These are phyloP conservation scores for Mycena epipterygia DNA, from an alignment of 768 basidiomycete genomes.

Conservation along the genomic window DNA sequence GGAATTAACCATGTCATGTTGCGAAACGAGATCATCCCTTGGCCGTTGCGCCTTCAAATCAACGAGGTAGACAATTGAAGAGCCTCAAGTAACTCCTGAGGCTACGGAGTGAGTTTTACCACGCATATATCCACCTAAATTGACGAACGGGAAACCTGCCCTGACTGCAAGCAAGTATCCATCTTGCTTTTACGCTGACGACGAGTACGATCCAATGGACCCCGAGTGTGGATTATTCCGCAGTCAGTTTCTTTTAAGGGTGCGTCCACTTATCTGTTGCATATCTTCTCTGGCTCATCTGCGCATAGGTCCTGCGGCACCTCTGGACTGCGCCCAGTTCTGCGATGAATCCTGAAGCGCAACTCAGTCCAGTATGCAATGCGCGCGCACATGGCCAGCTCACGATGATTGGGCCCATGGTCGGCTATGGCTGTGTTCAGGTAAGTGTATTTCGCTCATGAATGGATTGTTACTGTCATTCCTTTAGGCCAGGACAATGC, in stretches of 20 bases:
- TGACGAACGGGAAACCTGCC: background rate
- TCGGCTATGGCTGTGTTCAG: background rate
- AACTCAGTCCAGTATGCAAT: background rate
- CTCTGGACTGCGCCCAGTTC: background rate
- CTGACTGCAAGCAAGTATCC: background rate
- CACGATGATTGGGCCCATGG: background rate
- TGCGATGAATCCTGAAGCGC: background rate
- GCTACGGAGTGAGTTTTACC: background rate
- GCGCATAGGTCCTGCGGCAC: background rate
- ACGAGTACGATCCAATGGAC: background rate
- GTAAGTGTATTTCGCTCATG: background rate
- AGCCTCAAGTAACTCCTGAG: background rate
- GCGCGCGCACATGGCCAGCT: background rate
- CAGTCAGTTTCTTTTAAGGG: background rate
- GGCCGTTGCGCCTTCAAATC: background rate
- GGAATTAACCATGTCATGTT: background rate
- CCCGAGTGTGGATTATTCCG: background rate
- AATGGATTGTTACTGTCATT: background rate
- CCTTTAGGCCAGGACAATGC: background rate
- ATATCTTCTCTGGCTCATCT: too few species aligned
- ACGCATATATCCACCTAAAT: background rate
- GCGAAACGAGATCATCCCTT: background rate
- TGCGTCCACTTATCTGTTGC: background rate
- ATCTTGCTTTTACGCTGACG: constrained; percentile 9
- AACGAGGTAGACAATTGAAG: background rate